Base-by-base conservation (phyloP, 2,329 filamentous ascomycete species). In the Beauveria sp. region DNA sequence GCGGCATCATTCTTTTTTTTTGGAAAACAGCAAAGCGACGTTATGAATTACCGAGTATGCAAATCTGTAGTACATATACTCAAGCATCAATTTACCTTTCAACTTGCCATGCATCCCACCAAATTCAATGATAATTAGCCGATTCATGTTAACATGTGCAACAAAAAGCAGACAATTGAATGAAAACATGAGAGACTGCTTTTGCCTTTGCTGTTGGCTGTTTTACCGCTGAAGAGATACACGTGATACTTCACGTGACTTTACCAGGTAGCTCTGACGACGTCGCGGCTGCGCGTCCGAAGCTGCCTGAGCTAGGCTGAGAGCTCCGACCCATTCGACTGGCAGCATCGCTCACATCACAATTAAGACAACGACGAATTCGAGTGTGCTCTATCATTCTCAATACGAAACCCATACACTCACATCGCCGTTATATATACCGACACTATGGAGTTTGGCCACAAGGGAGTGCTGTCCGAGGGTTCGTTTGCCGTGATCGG, bases 391-490 rank as follows among this genome's bases (percentile, higher is more conserved):
- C 9, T 12, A 3, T 18, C 6, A 50, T 22, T 34, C 46, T 40
- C 10, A 43, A 53, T n/a, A 26, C 18, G 20, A 58, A 12, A 45
- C 14, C 20, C 2, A 54, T 20, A 55, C 7, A 22, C 14, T 38
- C 16, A n/a, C 22, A 40, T 1, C 22, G 6, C 22, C 20, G 10
- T 40, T 50, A 22, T n/a, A 63, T 24, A 60, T 22, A 40, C 42
- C 18, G 26, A 51, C 54, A 71, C 62, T 56, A 87, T 88, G 85
- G 85, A 87, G 72, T 87, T 86, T 69, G 82, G 84, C 63, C 83
- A 75, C 64, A 81, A 81, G 67, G 86, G 86, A 71, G 79, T 79
- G 69, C 73, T 88, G 69, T 86, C 83, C 68, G 84, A 87, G 79
- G 86, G 86, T 86, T 75, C 67, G 72, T 68, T 38, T 56, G 65